A percentile compares a stretch with the other conserved stretches of the same genome.
Conservation (phyloP, 768 basidiomycete genomes). For the Psilocybe tampanensis region DNA sequence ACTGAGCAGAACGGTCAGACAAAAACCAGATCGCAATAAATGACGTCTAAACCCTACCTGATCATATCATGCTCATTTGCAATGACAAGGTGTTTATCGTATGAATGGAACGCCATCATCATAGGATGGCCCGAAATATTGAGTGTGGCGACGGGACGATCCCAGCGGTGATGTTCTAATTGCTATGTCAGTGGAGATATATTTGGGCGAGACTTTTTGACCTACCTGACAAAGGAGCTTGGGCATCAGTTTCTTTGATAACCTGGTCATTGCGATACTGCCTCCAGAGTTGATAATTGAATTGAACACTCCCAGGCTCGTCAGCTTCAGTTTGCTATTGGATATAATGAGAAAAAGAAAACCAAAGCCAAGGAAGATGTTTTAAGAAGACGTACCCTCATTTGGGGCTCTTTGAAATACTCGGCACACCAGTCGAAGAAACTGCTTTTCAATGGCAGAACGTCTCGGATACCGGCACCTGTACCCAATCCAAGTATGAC, state of each 20-base stretch:
- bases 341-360: constrained; percentile 14
- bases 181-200: constrained; percentile 2
- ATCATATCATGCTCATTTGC: constrained; percentile 88
- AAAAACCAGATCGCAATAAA: not conserved
- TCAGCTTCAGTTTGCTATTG: constrained; percentile 91
- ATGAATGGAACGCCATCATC: constrained; percentile 89
- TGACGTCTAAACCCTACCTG: constrained; percentile 49
- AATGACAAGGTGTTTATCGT: constrained; percentile 84
- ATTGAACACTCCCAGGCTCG: constrained; percentile 92
- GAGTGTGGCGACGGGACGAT: constrained; percentile 67
- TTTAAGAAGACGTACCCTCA: constrained; percentile 70
- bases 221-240: constrained; percentile 77
- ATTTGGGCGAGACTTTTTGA: constrained; percentile 6
- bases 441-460: constrained; percentile 85
- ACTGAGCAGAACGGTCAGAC: constrained; percentile 40
- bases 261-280: constrained; percentile 88
- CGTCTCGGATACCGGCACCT: constrained; percentile 79
- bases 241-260: constrained; percentile 64
- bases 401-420: constrained; percentile 98
- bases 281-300: constrained; percentile 96
- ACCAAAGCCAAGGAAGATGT: not conserved
- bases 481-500: constrained; percentile 80
- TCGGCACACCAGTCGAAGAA: constrained; percentile 97
- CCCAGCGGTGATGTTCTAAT: constrained; percentile 69
- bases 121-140: constrained; percentile 62